Evolutionary conservation across 352 stramenopile species (phyloP).

Genomic region (Pythium phragmiticola): DNA sequence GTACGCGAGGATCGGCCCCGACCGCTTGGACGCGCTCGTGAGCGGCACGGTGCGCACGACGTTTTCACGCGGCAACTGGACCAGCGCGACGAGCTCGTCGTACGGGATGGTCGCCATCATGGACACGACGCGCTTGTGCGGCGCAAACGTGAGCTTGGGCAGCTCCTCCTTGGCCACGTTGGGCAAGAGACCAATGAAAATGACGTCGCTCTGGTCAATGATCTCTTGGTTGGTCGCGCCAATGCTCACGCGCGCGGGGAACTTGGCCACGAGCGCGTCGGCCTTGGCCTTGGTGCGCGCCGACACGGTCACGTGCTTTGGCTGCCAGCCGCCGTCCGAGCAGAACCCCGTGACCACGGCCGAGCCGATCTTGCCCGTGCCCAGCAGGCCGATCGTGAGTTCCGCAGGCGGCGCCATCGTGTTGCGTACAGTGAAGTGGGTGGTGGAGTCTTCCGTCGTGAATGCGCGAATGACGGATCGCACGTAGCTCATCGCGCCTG

Average conservation of each 20-base stretch:
- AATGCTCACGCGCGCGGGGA: slow-evolving; percentile 66
- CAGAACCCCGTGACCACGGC: slow-evolving; percentile 82
- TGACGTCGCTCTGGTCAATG: slow-evolving; percentile 76
- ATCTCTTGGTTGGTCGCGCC: slow-evolving; percentile 75
- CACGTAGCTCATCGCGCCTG: background rate
- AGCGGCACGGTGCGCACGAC: slow-evolving; percentile 82
- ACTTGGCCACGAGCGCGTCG: slow-evolving; percentile 67
- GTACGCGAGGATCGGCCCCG: slow-evolving; percentile 78
- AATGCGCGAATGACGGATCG: slow-evolving; percentile 11
- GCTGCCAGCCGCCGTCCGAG: slow-evolving; percentile 72
- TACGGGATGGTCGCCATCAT: slow-evolving; percentile 91
- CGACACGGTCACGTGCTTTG: slow-evolving; percentile 69
- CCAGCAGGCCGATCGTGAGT: slow-evolving; percentile 72
- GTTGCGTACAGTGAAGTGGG: background rate
- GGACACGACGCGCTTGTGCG: slow-evolving; percentile 68
- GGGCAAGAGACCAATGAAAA: slow-evolving; percentile 81
- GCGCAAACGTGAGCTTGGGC: slow-evolving; percentile 63
- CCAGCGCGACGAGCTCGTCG: slow-evolving; percentile 72
- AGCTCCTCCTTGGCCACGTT: slow-evolving; percentile 67
- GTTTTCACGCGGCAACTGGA: slow-evolving; percentile 63
- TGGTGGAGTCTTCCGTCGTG: background rate
- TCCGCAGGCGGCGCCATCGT: slow-evolving; percentile 52
- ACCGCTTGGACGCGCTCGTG: slow-evolving; percentile 68
- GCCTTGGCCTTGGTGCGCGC: slow-evolving; percentile 74
- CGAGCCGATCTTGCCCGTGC: slow-evolving; percentile 87